Percentiles rank a stretch among this genome's conserved stretches.
Evolutionary conservation across 352 stramenopile species (phyloP).

Genomic region (Globisporangium megalacanthum): DNA sequence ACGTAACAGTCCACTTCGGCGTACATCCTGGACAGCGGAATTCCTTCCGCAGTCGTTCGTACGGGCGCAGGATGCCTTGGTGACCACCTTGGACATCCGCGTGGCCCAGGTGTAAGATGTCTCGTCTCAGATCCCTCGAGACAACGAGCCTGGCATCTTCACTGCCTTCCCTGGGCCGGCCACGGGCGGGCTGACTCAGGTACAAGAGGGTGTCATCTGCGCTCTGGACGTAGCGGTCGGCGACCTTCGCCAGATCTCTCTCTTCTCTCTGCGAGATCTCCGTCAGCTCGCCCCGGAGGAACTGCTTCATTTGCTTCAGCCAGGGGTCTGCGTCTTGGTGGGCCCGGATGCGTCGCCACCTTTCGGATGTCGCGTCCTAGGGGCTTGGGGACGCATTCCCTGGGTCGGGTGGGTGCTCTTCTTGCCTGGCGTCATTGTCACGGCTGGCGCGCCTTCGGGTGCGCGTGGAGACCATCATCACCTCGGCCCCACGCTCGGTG

Average conservation of each 20-base stretch:
- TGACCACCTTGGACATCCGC: not conserved
- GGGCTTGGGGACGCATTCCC: no score
- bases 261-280: not conserved
- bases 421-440: no score
- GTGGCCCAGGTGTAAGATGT: not conserved
- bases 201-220: not conserved
- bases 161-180: not conserved
- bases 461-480: no score
- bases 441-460: no score
- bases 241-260: not conserved
- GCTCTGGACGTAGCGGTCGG: not conserved
- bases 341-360: no score
- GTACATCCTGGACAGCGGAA: slow-evolving; percentile 5
- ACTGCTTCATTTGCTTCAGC: not conserved
- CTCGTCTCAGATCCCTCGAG: not conserved
- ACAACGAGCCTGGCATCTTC: not conserved
- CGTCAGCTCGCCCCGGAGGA: not conserved
- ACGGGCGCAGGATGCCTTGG: not conserved
- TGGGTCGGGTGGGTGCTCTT: no score
- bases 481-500: no score
- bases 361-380: no score
- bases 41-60: not conserved
- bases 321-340: not conserved
- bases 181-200: not conserved
- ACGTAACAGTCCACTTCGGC: not conserved